Base-by-base conservation (phyloP, 2,329 filamentous ascomycete species). In the Pseudogymnoascus sp. region DNA sequence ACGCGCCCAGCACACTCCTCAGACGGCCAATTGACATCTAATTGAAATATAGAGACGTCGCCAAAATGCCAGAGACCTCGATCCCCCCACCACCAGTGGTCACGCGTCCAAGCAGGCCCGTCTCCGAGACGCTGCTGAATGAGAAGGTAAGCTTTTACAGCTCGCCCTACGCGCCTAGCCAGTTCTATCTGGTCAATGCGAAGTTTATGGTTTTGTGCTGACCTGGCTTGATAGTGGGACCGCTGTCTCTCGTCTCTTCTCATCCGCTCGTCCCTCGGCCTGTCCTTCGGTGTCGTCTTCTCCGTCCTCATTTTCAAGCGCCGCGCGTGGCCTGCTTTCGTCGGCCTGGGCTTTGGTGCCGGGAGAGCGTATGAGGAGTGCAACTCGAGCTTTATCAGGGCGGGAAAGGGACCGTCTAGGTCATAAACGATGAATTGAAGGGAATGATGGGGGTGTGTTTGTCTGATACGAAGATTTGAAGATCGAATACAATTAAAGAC, bases 341-440 rank as follows among this genome's bases (percentile, higher is more conserved):
- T 96, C 66, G 94, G 94, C 66, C 82, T 92, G 60, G 94, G 94
- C 61, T 97, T 99, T 74, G 94, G 95, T 73, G 92, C 92, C 65
- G 94, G 94, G 70, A 85, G 95, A 71, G 94, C 94, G 61, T 99
- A 95, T 80, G 94, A 99, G 76, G 94, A 99, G 80, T 96, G 94
- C 77, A 96, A 99, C 79, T 63, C 63, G 23, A 68, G 67, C 48
- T 71, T 72, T 63, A 63, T 70, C 59, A 67, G 66, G 63, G 64
- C 64, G 37, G 66, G 65, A 18, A 69, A 66, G 64, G n/a, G 35
- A 59, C 35, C 26, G 15, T 45, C 55, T 48, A 57, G 34, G 37
- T 41, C 57, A 19, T 38, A 48, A 59, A 23, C 26, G 21, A 39
- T 52, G 37, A 1, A 10, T 23, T 26, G 30, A 30, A 23, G 10